Base-by-base conservation (phyloP, 2,329 filamentous ascomycete genomes). In the Fusarium camptoceras region DNA sequence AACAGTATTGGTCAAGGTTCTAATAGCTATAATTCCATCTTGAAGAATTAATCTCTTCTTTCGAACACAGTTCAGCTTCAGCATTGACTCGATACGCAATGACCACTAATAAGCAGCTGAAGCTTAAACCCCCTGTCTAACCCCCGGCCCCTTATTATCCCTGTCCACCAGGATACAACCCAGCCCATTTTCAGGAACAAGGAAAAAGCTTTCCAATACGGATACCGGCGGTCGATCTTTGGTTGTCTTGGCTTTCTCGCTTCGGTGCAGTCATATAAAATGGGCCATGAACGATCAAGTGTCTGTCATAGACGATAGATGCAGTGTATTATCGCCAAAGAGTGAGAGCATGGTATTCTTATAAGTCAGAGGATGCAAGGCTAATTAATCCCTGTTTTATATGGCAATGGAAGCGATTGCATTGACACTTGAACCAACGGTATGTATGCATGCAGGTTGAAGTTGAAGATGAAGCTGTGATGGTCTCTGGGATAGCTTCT, bases 111-210 rank as follows among this genome's bases (percentile, higher is more conserved):
- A 47, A 68, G 39, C 37, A 49, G 55, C 37, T 34, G 34, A 18
- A 54, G 51, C 47, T 69, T 56, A 55, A 71, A 60, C 25, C 50
- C 55, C 62, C 42, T 22, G 48, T 27, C 25, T 24, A 59, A 57
- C 54, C 64, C 43, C 56, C 39, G 48, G 61, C 58, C 68, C 68
- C 65, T 67, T 70, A 57, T 27, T 47, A 56, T 49, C 67, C 63
- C 55, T 68, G 55, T 15, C 55, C 67, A 68, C 59, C 53, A 53
- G 44, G 65, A 48, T 59, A 58, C 47, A 48, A 12, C 57, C 68
- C 51, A 41, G 55, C 22, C 55, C 30, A 60, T 56, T 71, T 54
- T 43, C 43, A 65, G 59, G 59, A 65, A 70, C 68, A 22, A 44
- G 49, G 46, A 54, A 54, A 68, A 68, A 55, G 47, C 20, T 57